Conservation (phyloP, 2,329 filamentous ascomycete species). For the Ophiostoma quercus region DNA sequence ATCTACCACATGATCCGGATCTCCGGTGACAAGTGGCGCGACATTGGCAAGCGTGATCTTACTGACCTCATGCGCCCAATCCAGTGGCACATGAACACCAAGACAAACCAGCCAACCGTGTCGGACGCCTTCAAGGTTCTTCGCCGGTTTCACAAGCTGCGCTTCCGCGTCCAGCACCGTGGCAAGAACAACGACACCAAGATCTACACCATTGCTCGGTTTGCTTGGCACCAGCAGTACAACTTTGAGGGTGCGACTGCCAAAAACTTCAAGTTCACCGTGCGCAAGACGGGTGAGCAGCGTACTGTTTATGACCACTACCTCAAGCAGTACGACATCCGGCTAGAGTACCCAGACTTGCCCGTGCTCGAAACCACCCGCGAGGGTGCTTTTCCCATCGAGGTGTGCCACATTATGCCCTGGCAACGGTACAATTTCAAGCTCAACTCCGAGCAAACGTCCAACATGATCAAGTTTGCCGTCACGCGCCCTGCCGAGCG, state of each 20-base stretch:
- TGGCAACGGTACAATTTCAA: conserved; percentile 61
- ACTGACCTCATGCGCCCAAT: conserved; percentile 37
- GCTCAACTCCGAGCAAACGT: conserved; percentile 59
- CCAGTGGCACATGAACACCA: conserved; percentile 24
- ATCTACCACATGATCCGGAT: conserved; percentile 31
- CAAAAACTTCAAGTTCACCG: conserved; percentile 52
- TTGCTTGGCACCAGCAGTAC: conserved; percentile 45
- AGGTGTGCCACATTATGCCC: conserved; percentile 48
- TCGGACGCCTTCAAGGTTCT: conserved; percentile 53
- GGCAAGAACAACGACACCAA: conserved; percentile 44
- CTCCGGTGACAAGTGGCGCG: conserved; percentile 29
- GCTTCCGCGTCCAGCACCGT: conserved; percentile 53
- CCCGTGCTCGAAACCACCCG: conserved; percentile 55
- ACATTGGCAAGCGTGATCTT: conserved; percentile 29
- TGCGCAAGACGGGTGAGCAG: conserved; percentile 43
- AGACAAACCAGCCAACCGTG: conserved; percentile 31
- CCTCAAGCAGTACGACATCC: conserved; percentile 47
- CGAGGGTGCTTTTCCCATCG: conserved; percentile 55
- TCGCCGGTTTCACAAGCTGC: conserved; percentile 49
- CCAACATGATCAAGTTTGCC: conserved; percentile 87
- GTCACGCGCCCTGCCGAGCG: conserved; percentile 70
- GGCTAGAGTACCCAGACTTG: conserved; percentile 43
- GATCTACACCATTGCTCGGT: conserved; percentile 48
- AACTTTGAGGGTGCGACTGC: conserved; percentile 45
- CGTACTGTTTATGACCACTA: conserved; percentile 53